These are phyloP conservation scores for Boletus fagicola DNA, from an alignment of 768 basidiomycete species.

Conservation along the genomic window DNA sequence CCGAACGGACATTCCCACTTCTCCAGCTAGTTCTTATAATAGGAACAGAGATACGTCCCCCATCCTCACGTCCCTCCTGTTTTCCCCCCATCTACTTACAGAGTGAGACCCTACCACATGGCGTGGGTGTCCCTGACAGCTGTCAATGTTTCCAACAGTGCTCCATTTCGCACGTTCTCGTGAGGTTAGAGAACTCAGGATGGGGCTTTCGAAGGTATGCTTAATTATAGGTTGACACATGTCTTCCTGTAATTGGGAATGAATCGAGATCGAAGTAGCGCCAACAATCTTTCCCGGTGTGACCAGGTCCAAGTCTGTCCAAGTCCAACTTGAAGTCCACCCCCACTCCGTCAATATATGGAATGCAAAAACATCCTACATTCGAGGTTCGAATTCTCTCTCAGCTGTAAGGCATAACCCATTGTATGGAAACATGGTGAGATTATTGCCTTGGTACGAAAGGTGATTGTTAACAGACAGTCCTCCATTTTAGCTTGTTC, in stretches of 20 bases:
- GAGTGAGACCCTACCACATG: not conserved
- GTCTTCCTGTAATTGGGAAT: not conserved
- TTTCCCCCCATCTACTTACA: not conserved
- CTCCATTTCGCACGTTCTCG: not conserved
- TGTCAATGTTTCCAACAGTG: not conserved
- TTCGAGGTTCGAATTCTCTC: not conserved
- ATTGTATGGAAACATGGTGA: not conserved
- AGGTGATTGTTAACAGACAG: not conserved
- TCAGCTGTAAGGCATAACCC: not conserved
- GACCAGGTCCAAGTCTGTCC: not conserved
- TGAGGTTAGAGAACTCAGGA: not conserved
- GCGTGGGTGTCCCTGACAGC: not conserved
- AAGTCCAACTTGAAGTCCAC: not conserved
- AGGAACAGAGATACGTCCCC: not conserved
- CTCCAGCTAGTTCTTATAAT: not conserved
- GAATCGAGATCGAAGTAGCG: not conserved
- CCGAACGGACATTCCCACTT: not conserved
- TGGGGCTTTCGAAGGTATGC: not conserved
- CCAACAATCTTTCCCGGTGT: not conserved
- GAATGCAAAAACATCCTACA: not conserved
- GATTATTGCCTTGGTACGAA: not conserved
- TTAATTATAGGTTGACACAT: not conserved
- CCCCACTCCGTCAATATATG: not conserved
- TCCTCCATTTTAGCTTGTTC: not conserved
- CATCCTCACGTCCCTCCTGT: not conserved